A percentile compares a stretch with the other conserved stretches of the same genome.
phyloP scores from a whole-genome alignment of 1,139 yeast genomes.

The Debaryomycetaceae sp. region DNA sequence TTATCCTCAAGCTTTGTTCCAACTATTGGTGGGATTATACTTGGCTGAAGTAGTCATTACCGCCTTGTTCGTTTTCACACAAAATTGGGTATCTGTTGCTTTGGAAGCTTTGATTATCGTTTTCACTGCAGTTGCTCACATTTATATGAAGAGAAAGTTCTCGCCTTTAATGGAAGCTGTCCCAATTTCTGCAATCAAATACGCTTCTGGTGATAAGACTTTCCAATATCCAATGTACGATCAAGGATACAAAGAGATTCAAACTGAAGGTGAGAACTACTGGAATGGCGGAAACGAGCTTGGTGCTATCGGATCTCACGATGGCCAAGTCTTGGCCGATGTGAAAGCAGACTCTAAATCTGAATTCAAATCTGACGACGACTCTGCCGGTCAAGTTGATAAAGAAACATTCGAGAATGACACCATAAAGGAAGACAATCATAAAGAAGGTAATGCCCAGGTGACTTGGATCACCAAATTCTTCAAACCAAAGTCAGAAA shows the following conservation, averaged over 20 bases:
- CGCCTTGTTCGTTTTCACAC: conserved; percentile 66
- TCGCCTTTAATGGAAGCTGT: conserved; percentile 62
- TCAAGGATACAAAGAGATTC: conserved; percentile 59
- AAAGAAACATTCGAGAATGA: neutral
- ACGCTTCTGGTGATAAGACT: conserved; percentile 53
- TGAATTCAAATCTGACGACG: conserved; percentile 3
- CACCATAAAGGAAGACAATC: neutral
- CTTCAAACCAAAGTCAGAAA: conserved; percentile 38
- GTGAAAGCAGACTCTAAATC: conserved; percentile 2
- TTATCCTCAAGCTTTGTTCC: conserved; percentile 65
- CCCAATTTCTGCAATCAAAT: conserved; percentile 69
- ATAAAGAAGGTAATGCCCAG: conserved; percentile 7
- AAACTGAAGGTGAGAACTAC: conserved; percentile 49
- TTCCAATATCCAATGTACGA: conserved; percentile 54
- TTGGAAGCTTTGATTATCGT: conserved; percentile 53
- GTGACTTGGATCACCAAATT: conserved; percentile 35
- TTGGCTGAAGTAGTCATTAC: conserved; percentile 62
- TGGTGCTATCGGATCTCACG: conserved; percentile 24
- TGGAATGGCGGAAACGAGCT: conserved; percentile 47
- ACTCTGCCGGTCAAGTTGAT: conserved; percentile 4
- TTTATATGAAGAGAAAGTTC: conserved; percentile 56
- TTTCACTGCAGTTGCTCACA: conserved; percentile 51
- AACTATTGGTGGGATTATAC: conserved; percentile 62
- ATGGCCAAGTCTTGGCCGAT: conserved; percentile 25
- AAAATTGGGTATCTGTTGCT: conserved; percentile 71